These are phyloP conservation scores for Heritiera fomes DNA, from an alignment of 345 rosid genomes.

Conservation along the genomic window DNA sequence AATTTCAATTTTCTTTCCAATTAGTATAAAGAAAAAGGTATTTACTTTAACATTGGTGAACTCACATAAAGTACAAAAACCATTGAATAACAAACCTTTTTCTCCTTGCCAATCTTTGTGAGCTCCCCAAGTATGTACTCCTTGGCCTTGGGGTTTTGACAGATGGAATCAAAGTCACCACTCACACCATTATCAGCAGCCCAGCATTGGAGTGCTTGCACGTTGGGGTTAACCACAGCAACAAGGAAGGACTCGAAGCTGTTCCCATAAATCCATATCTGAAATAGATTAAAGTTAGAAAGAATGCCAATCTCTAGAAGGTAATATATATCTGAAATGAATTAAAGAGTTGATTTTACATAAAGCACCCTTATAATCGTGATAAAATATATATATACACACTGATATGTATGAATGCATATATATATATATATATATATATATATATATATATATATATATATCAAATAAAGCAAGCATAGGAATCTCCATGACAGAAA, in stretches of 20 bases:
- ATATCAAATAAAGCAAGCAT: background rate
- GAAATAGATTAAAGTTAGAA: slow-evolving; percentile 24
- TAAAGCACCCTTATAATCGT: background rate
- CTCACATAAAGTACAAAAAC: background rate
- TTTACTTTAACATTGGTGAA: too few species aligned
- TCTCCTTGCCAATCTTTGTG: slow-evolving; percentile 62
- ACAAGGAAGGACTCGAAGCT: slow-evolving; percentile 88
- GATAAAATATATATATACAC: too few species aligned
- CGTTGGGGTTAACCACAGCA: slow-evolving; percentile 81
- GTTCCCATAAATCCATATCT: slow-evolving; percentile 97
- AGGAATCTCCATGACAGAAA: background rate
- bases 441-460: too few species aligned
- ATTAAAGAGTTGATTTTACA: background rate
- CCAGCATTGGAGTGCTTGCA: slow-evolving; percentile 75
- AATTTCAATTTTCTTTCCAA: background rate
- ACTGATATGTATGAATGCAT: too few species aligned
- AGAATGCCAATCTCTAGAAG: background rate
- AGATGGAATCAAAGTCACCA: slow-evolving; percentile 71
- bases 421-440: too few species aligned
- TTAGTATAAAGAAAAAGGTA: too few species aligned
- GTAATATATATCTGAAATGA: too few species aligned
- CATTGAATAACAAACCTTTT: slow-evolving; percentile 49
- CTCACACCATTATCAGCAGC: slow-evolving; percentile 60
- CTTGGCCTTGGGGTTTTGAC: slow-evolving; percentile 63
- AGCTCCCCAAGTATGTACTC: slow-evolving; percentile 64